Percentiles rank a stretch among this genome's conserved stretches.
phyloP scores from a whole-genome alignment of 345 rosid genomes.

The Schrenkiella parvula region DNA sequence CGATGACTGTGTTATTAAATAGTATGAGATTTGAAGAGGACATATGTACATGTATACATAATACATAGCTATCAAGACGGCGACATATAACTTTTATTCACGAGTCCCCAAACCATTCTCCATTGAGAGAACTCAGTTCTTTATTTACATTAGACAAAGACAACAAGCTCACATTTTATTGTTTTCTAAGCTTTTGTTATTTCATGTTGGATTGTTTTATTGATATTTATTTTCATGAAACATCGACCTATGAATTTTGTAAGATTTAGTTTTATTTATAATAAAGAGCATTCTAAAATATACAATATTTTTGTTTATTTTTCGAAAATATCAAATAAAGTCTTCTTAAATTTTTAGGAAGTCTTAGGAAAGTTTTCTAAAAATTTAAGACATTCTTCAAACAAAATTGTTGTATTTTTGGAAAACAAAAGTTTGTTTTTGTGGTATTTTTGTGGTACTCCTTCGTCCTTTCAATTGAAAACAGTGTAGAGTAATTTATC shows the following conservation, averaged over 20 bases:
- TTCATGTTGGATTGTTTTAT: not conserved
- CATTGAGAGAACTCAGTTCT: slow-evolving; percentile 16
- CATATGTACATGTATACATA: not conserved
- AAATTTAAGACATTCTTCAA: too few relatives aligned
- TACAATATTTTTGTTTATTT: too few relatives aligned
- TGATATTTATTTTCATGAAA: not conserved
- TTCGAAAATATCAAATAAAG: not conserved
- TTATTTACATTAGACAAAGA: slow-evolving; percentile 21
- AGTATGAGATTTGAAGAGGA: not conserved
- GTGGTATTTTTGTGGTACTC: too few relatives aligned
- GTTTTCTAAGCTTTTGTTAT: not conserved
- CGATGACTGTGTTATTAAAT: slow-evolving; percentile 15
- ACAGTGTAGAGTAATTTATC: not conserved
- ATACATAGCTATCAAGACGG: slow-evolving; percentile 18
- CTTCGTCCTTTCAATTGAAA: too few relatives aligned
- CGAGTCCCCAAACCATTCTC: slow-evolving; percentile 25
- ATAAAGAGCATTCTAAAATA: not conserved
- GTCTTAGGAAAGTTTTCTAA: too few relatives aligned
- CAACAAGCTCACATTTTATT: slow-evolving; percentile 16
- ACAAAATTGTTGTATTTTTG: too few relatives aligned
- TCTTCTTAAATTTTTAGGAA: too few relatives aligned
- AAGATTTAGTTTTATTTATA: too few relatives aligned
- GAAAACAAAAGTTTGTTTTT: too few relatives aligned
- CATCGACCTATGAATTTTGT: not conserved
- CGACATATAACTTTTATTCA: slow-evolving; percentile 23